Conservation (phyloP, 306 rosid genomes). For the Cicer arietinum region DNA sequence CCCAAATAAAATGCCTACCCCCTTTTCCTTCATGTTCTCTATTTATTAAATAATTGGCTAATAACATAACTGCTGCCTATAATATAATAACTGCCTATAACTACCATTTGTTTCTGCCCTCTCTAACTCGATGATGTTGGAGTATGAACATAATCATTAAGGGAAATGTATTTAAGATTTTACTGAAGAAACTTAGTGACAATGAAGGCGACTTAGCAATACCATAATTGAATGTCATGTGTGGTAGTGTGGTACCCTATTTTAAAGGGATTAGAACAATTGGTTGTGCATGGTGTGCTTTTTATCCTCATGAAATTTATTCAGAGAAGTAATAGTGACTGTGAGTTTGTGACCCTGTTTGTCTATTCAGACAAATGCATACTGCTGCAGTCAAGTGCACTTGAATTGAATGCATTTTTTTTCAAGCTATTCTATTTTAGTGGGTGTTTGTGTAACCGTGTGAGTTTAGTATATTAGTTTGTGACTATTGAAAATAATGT, state of each 20-base stretch:
- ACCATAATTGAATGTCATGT: too few relatives aligned
- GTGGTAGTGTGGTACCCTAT: not conserved
- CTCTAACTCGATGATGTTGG: not conserved
- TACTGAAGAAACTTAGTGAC: slow-evolving; percentile 12
- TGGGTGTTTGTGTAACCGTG: not conserved
- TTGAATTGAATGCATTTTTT: slow-evolving; percentile 19
- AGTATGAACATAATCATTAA: not conserved
- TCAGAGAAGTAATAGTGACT: not conserved
- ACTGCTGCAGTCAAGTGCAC: not conserved
- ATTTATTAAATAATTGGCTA: too few relatives aligned
- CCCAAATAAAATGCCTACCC: too few relatives aligned
- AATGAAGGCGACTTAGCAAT: not conserved
- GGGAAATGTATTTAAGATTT: not conserved
- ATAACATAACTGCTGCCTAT: too few relatives aligned
- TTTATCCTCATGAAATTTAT: slow-evolving; percentile 10
- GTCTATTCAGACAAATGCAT: slow-evolving; percentile 5
- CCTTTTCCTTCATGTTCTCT: too few relatives aligned
- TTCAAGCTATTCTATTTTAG: not conserved
- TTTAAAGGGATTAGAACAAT: not conserved
- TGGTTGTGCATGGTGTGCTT: not conserved
- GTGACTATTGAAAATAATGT: slow-evolving; percentile 26
- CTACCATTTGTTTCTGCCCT: too few relatives aligned
- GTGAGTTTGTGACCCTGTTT: not conserved
- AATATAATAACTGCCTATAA: too few relatives aligned
- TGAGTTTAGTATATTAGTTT: not conserved